phyloP scores from a whole-genome alignment of 139 green algal genomes.

The Zygnema circumcarinatum region DNA sequence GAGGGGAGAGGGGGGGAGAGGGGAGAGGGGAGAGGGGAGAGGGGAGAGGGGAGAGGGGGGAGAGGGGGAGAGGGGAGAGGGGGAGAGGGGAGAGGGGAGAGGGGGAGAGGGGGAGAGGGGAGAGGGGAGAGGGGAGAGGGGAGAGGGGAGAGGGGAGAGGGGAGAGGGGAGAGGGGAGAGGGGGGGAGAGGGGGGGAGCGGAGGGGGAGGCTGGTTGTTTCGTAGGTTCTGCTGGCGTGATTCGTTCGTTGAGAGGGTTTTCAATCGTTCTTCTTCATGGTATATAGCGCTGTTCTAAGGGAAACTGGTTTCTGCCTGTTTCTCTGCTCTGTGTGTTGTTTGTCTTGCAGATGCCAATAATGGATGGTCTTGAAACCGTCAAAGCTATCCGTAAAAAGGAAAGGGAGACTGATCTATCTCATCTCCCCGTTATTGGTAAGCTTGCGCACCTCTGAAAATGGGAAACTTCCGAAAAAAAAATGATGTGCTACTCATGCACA shows the following conservation, averaged over 20 bases:
- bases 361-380: conserved; percentile 45
- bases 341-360: conserved; percentile 58
- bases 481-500: too few relatives aligned
- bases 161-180: neutral
- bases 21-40: neutral
- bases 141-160: neutral
- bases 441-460: neutral
- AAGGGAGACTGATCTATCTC: neutral
- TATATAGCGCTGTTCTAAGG: too few relatives aligned
- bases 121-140: too few relatives aligned
- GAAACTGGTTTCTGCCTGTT: too few relatives aligned
- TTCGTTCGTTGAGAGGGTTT: too few relatives aligned
- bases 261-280: too few relatives aligned
- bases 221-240: too few relatives aligned
- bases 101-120: neutral
- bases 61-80: neutral
- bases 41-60: neutral
- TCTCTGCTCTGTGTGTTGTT: too few relatives aligned
- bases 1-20: neutral
- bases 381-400: conserved; percentile 31
- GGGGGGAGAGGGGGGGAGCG: neutral
- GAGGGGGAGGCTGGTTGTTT: neutral
- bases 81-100: too few relatives aligned
- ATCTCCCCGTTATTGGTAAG: conserved; percentile 46
- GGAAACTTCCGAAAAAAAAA: neutral